These are phyloP conservation scores for Solanum virginianum DNA, from an alignment of 257 asterid genomes.

Conservation along the genomic window DNA sequence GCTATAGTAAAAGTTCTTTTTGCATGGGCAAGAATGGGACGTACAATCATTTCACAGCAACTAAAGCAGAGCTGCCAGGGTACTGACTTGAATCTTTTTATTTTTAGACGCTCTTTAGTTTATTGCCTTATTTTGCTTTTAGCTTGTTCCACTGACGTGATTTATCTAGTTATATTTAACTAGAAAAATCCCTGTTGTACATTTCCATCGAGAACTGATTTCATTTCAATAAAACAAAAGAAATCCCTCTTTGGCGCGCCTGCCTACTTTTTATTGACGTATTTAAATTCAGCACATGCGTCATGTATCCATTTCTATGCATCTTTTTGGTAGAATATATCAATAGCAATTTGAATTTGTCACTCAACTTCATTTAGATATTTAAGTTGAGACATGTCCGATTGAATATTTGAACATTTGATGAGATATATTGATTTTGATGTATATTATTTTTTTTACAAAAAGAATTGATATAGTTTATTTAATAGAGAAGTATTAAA, in stretches of 20 bases:
- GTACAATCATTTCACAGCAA: slow-evolving; percentile 27
- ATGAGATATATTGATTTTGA: too few species aligned
- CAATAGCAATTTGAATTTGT: too few species aligned
- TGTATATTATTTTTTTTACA: too few species aligned
- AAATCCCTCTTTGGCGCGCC: not conserved
- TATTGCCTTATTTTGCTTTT: not conserved
- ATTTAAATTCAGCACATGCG: not conserved
- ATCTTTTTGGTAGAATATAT: not conserved
- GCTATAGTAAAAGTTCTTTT: slow-evolving; percentile 9
- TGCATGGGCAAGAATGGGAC: slow-evolving; percentile 28
- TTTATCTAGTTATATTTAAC: not conserved
- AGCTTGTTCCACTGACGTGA: slow-evolving; percentile 2
- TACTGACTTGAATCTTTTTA: slow-evolving; percentile 2
- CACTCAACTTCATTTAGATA: not conserved
- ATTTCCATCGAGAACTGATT: not conserved
- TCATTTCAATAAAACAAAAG: not conserved
- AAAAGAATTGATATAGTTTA: too few species aligned
- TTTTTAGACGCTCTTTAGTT: not conserved
- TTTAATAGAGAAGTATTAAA: too few species aligned
- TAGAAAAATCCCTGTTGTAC: slow-evolving; percentile 5
- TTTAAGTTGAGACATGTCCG: not conserved
- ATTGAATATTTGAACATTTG: not conserved
- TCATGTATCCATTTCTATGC: not conserved
- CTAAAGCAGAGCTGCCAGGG: not conserved
- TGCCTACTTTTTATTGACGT: not conserved